A percentile compares a stretch with the other conserved stretches of the same genome.
phyloP scores from a whole-genome alignment of 176 grass and related monocot genomes.

The Carex myosuroides region DNA sequence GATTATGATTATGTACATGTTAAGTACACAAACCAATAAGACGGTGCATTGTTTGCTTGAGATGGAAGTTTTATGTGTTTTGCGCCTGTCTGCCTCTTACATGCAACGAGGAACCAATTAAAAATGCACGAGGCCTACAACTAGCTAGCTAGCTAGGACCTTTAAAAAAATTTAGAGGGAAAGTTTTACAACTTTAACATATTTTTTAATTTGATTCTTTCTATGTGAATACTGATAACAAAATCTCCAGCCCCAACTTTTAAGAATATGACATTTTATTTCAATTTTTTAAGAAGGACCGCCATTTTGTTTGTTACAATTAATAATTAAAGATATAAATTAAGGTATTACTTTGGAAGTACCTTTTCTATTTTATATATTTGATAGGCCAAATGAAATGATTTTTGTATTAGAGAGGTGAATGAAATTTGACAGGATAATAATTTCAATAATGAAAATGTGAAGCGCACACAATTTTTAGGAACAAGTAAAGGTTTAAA shows the following conservation, averaged over 20 bases:
- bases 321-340: too few species aligned
- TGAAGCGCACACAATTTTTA: too few species aligned
- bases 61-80: conserved; percentile 24
- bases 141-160: not conserved
- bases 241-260: not conserved
- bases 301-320: too few species aligned
- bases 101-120: conserved; percentile 1
- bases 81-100: conserved; percentile 8
- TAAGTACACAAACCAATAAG: conserved; percentile 12
- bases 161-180: not conserved
- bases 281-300: not conserved
- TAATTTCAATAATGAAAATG: too few species aligned
- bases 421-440: too few species aligned
- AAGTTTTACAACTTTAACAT: conserved; percentile 1
- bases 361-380: too few species aligned
- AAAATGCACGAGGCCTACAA: not conserved
- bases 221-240: not conserved
- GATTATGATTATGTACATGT: conserved; percentile 9
- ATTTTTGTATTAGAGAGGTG: too few species aligned
- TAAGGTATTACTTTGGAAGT: too few species aligned
- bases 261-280: not conserved
- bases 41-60: conserved; percentile 22
- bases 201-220: not conserved
- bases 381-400: too few species aligned
- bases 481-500: too few species aligned